phyloP scores from a whole-genome alignment of 2,329 filamentous ascomycete species.

The Orbilia ellipsospora region DNA sequence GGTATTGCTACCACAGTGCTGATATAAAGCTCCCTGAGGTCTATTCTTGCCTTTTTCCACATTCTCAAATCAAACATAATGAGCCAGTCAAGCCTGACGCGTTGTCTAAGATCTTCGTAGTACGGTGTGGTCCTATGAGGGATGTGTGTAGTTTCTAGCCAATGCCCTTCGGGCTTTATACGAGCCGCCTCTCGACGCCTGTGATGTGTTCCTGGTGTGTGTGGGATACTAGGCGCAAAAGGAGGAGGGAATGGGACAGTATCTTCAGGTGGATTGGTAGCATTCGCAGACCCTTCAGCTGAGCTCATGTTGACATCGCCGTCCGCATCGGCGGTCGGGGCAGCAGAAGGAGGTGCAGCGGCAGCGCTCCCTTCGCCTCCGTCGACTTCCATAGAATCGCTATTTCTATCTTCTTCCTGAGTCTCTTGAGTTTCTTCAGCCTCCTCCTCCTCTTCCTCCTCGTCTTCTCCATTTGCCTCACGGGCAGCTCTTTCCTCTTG shows the following conservation, averaged over 20 bases:
- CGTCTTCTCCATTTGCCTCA: conserved; percentile 55
- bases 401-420: conserved; percentile 59
- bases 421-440: conserved; percentile 61
- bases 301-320: conserved; percentile 66
- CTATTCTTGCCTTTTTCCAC: conserved; percentile 95
- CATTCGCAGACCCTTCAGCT: conserved; percentile 56
- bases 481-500: conserved; percentile 57
- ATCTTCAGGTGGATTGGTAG: conserved; percentile 60
- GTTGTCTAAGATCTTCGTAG: conserved; percentile 88
- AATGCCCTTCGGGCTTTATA: conserved; percentile 71
- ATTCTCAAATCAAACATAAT: conserved; percentile 93
- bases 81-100: conserved; percentile 91
- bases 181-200: conserved; percentile 66
- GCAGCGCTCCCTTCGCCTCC: conserved; percentile 61
- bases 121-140: conserved; percentile 71
- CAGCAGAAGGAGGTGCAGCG: conserved; percentile 60
- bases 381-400: conserved; percentile 61
- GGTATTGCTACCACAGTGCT: conserved; percentile 95
- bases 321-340: conserved; percentile 64
- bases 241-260: conserved; percentile 68
- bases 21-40: conserved; percentile 92
- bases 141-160: conserved; percentile 84
- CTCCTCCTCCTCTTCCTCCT: conserved; percentile 58
- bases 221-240: conserved; percentile 72
- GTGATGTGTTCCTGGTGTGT: conserved; percentile 74